Base-by-base conservation (phyloP, 306 rosid species). In the Potentilla sterilis region DNA sequence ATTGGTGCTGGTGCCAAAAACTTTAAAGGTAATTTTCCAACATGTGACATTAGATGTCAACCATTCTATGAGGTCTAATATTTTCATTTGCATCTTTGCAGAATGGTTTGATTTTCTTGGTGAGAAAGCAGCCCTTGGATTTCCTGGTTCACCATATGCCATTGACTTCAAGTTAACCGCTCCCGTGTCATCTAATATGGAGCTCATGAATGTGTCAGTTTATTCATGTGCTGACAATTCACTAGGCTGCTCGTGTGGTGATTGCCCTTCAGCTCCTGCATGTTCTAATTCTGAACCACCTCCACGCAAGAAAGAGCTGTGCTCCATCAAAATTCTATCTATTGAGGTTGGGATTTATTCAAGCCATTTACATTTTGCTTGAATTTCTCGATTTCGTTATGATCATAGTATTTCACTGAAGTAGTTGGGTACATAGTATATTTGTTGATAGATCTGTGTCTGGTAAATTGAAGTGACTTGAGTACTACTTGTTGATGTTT, bases 181-280 rank as follows among this genome's bases (percentile, higher is more conserved):
- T 81, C 82, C 76, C 9, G 81, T 82, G 75, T 66, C 92, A 75
- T 89, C 92, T 73, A 83, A 80, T 32, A 83, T 94, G 93, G 85
- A 81, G 84, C 91, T 75, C 68, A 94, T 94, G 98, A 92, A 94
- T 49, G 88, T 88, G 75, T 86, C 97, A 78, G 89, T 66, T 69
- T 94, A 88, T 81, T 83, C 92, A 16, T 94, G 98, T 76, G 82
- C 83, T 76, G 98, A 94, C 88, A 88, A 93, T 80, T 92, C 98
- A 63, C 87, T 94, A 63, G 96, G 97, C 75, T 94, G 98, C 85
- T 94, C 98, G 81, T 94, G 98, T 40, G 98, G 98, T 63, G 98
- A 94, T 85, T 94, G 98, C 75, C 98, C 97, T 72, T 80, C 79
- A 81, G 85, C 97, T 81, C 87, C 97, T 18, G 71, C 79, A 62